Evolutionary conservation across 768 basidiomycete species (phyloP).

Genomic region (Macrolepiota fuliginosa): DNA sequence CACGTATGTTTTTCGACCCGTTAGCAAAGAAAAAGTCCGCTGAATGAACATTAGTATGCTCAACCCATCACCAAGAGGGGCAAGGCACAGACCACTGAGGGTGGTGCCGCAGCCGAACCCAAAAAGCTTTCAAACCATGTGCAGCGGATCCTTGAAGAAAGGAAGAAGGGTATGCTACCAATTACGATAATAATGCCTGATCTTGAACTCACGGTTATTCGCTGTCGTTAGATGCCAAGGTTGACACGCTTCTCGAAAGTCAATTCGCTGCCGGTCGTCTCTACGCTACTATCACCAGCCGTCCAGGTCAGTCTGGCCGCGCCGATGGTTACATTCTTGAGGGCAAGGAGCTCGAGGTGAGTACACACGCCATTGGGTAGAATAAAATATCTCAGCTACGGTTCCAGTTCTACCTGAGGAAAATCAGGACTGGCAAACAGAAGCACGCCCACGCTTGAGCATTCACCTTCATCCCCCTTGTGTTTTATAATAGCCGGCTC

Average conservation of each 20-base stretch:
- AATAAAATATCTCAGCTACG: not conserved
- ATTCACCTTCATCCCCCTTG: slow-evolving; percentile 8
- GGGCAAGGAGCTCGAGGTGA: slow-evolving; percentile 96
- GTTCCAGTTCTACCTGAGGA: slow-evolving; percentile 87
- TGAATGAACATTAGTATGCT: slow-evolving; percentile 64
- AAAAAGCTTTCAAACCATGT: slow-evolving; percentile 90
- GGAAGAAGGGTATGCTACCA: slow-evolving; percentile 73
- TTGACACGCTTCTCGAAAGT: slow-evolving; percentile 84
- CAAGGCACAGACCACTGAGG: slow-evolving; percentile 50
- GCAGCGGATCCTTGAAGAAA: slow-evolving; percentile 82
- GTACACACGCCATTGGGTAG: slow-evolving; percentile 16
- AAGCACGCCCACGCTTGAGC: slow-evolving; percentile 74
- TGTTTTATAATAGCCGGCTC: slow-evolving; percentile 12
- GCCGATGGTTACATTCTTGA: slow-evolving; percentile 97
- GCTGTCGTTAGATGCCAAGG: slow-evolving; percentile 67
- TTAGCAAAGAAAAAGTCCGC: not conserved
- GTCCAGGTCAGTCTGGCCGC: slow-evolving; percentile 96
- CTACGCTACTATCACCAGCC: slow-evolving; percentile 89
- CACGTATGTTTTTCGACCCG: slow-evolving; percentile 66
- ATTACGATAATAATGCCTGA: not conserved
- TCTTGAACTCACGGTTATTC: slow-evolving; percentile 1
- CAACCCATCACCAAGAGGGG: slow-evolving; percentile 92
- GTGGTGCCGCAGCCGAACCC: slow-evolving; percentile 43
- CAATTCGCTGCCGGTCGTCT: slow-evolving; percentile 96
- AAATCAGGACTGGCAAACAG: slow-evolving; percentile 90